phyloP scores from a whole-genome alignment of 1,284 basidiomycete genomes.

The Afroboletus lepidellus region DNA sequence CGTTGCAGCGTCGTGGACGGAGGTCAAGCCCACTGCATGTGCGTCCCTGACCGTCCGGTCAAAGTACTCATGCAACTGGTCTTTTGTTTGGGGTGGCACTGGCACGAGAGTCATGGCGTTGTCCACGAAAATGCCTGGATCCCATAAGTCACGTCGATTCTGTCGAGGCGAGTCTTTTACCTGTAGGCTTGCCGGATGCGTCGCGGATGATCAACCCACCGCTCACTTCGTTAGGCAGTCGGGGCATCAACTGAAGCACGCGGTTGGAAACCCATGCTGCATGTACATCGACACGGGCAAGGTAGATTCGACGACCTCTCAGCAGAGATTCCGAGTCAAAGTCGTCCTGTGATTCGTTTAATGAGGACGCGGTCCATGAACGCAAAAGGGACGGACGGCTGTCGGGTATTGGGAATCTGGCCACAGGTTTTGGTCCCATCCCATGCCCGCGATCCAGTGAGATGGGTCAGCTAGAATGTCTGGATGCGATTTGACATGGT shows the following conservation, averaged over 20 bases:
- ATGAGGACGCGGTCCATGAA: neutral
- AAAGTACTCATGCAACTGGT: slow-evolving; percentile 60
- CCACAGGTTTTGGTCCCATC: slow-evolving; percentile 92
- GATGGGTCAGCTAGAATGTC: slow-evolving; percentile 52
- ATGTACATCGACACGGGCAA: slow-evolving; percentile 79
- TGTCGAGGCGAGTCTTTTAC: slow-evolving; percentile 36
- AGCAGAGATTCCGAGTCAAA: slow-evolving; percentile 63
- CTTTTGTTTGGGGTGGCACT: slow-evolving; percentile 59
- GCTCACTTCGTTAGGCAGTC: slow-evolving; percentile 55
- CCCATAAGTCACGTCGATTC: neutral
- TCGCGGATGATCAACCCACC: slow-evolving; percentile 80
- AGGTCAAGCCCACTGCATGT: slow-evolving; percentile 73
- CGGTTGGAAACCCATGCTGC: slow-evolving; percentile 81
- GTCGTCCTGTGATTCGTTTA: slow-evolving; percentile 45
- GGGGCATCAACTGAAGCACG: slow-evolving; percentile 60
- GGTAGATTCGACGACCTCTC: slow-evolving; percentile 61
- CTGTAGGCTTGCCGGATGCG: slow-evolving; percentile 65
- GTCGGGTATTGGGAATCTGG: slow-evolving; percentile 68
- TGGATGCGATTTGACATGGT: slow-evolving; percentile 58
- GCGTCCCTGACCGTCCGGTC: slow-evolving; percentile 66
- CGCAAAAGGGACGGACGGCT: slow-evolving; percentile 50
- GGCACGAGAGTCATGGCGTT: slow-evolving; percentile 72
- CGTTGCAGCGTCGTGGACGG: slow-evolving; percentile 79
- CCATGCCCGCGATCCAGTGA: slow-evolving; percentile 82
- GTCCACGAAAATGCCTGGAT: slow-evolving; percentile 66